Percentiles rank a stretch among this genome's conserved stretches.
phyloP scores from a whole-genome alignment of 2,329 filamentous ascomycete species.

The Canariomyces notabilis region DNA sequence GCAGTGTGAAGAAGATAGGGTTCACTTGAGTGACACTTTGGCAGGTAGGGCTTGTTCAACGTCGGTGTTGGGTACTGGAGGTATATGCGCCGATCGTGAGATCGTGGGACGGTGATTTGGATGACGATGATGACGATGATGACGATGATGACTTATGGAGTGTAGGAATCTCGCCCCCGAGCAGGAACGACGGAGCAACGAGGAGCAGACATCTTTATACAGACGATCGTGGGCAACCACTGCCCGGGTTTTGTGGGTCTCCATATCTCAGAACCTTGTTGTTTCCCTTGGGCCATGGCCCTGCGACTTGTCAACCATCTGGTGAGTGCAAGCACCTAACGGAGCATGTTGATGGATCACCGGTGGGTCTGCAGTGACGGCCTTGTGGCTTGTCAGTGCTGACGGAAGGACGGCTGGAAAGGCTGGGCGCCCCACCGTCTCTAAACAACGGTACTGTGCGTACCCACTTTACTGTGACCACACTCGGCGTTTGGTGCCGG shows the following conservation, averaged over 20 bases:
- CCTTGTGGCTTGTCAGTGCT: neutral
- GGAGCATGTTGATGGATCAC: conserved; percentile 2
- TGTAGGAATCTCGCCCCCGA: no score
- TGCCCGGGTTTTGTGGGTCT: conserved; percentile 1
- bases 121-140: conserved; percentile 1
- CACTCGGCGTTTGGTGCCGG: neutral
- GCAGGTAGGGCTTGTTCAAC: no score
- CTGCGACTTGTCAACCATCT: neutral
- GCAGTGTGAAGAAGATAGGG: neutral
- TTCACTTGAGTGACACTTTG: neutral
- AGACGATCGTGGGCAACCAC: conserved; percentile 1
- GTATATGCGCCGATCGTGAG: neutral
- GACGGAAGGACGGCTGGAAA: conserved; percentile 6
- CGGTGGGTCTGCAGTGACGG: conserved; percentile 6
- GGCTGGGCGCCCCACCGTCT: conserved; percentile 5
- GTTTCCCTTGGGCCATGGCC: neutral
- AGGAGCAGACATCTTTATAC: conserved; percentile 11
- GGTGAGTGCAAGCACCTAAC: neutral
- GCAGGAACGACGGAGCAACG: conserved; percentile 3
- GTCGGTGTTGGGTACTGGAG: conserved; percentile 2
- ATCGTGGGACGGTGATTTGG: neutral
- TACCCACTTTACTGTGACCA: conserved; percentile 6
- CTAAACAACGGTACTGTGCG: neutral
- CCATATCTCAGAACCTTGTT: neutral
- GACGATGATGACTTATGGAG: neutral